Base-by-base conservation (phyloP, 129 eudicot species). In the Artemisia annua region DNA sequence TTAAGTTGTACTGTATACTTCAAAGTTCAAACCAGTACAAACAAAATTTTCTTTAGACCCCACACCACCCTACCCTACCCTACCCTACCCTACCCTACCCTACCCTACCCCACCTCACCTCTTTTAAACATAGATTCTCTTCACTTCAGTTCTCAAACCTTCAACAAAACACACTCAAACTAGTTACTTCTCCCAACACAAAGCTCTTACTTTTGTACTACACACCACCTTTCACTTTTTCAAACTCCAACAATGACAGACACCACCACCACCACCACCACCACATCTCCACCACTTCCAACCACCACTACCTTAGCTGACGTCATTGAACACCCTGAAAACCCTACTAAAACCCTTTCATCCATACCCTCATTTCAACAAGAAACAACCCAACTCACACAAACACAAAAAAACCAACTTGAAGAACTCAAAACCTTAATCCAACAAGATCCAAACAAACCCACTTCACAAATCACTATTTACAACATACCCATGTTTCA, bases 401-500 rank as follows among this genome's bases (percentile, higher is more conserved):
- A 58, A 50, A 39, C 67, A 4, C 70, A 87, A 49, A 59, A 59
- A 35, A 77, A 44, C 2, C 76, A 87, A 30, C 87, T 87, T 11
- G 75, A 81, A 7, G 89, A 81, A 5, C 76, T 87, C 10, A 79
- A 79, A 72, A 48, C 48, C 48, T 67, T 76, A 2, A 71, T 87
- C 35, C 83, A 75, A 65, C 26, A 30, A 20, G 35, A 67, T 24
- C 4, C 54, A 22, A 15, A 66, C 30, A 50, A 56, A 67, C 74
- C 80, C 68, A 56, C 48, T 67, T 67, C 74, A 46, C 74, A 81
- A 52, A 63, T 67, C 67, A 77, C 89, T 5, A 88, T 92, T 56
- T 92, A 87, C 91, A 94, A 96, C 15, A 65, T 92, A 17, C 97
- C 96, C 5, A 63, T 92, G 54, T 70, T 92, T 59, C 54, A 78